A percentile compares a stretch with the other conserved stretches of the same genome.
Conservation (phyloP, 331 rosid genomes). For the Pyracantha coccinea region DNA sequence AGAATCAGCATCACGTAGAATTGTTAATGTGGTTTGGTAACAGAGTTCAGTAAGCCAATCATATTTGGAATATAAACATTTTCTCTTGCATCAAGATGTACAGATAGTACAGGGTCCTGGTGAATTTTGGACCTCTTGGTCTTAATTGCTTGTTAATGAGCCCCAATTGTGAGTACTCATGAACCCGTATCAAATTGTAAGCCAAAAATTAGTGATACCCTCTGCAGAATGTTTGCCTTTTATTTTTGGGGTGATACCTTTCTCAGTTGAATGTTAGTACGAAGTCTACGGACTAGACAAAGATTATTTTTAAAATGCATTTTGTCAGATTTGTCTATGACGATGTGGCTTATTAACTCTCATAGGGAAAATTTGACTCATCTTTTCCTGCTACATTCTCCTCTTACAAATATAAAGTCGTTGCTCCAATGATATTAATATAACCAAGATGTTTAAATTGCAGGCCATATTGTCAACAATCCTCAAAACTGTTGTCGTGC, state of each 20-base stretch:
- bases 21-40: not conserved
- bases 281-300: not conserved
- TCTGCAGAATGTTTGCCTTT: not conserved
- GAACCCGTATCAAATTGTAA: not conserved
- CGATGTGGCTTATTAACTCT: not conserved
- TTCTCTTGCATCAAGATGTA: not conserved
- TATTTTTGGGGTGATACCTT: not conserved
- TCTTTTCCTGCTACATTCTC: not conserved
- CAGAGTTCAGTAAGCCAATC: not conserved
- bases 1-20: not conserved
- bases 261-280: not conserved
- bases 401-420: not conserved
- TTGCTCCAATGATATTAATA: not conserved
- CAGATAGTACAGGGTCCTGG: not conserved
- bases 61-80: not conserved
- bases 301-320: not conserved
- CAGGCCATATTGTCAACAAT: conserved; percentile 43
- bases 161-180: not conserved
- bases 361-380: not conserved
- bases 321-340: not conserved
- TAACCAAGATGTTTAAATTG: conserved; percentile 12
- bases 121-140: not conserved
- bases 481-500: conserved; percentile 48
- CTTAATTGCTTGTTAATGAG: not conserved
- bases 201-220: not conserved